Conservation (phyloP, 495 filamentous ascomycete genomes). For the Penicillium tannophilum region DNA sequence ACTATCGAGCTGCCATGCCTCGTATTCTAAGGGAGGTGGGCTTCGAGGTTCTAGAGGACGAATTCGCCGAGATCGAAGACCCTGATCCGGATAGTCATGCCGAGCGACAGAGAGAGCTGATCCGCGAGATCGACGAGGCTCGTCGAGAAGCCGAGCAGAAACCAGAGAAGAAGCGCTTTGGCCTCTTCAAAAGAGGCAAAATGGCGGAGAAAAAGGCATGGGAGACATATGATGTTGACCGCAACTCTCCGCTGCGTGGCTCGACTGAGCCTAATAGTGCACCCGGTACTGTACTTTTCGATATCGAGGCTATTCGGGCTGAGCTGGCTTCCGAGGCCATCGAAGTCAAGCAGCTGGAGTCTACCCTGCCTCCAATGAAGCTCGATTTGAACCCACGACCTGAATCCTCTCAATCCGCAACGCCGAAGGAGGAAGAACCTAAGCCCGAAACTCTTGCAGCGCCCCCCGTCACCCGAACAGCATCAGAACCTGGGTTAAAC, state of each 20-base stretch:
- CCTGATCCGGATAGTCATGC: slow-evolving; percentile 93
- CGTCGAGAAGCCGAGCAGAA: slow-evolving; percentile 79
- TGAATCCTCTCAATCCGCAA: slow-evolving; percentile 21
- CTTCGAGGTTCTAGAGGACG: slow-evolving; percentile 87
- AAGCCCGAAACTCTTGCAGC: slow-evolving; percentile 43
- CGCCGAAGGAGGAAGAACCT: slow-evolving; percentile 38
- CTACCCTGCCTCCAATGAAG: slow-evolving; percentile 87
- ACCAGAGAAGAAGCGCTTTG: slow-evolving; percentile 71
- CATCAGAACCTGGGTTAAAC: slow-evolving; percentile 31
- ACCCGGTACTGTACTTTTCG: slow-evolving; percentile 72
- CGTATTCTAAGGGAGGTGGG: slow-evolving; percentile 80
- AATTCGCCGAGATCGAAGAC: slow-evolving; percentile 97
- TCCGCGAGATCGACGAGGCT: slow-evolving; percentile 95
- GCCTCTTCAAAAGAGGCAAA: slow-evolving; percentile 78
- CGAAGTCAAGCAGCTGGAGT: slow-evolving; percentile 79
- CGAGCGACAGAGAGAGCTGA: slow-evolving; percentile 86
- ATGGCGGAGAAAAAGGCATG: slow-evolving; percentile 81
- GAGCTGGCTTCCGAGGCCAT: slow-evolving; percentile 79
- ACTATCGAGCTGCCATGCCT: slow-evolving; percentile 91
- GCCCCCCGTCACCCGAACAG: slow-evolving; percentile 32
- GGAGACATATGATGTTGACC: slow-evolving; percentile 83
- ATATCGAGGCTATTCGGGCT: slow-evolving; percentile 90
- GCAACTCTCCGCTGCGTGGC: slow-evolving; percentile 26
- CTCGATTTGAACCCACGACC: slow-evolving; percentile 56
- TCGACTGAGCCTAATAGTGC: slow-evolving; percentile 31